phyloP scores from a whole-genome alignment of 2,329 filamentous ascomycete genomes.

The Botrytis cinerea region DNA sequence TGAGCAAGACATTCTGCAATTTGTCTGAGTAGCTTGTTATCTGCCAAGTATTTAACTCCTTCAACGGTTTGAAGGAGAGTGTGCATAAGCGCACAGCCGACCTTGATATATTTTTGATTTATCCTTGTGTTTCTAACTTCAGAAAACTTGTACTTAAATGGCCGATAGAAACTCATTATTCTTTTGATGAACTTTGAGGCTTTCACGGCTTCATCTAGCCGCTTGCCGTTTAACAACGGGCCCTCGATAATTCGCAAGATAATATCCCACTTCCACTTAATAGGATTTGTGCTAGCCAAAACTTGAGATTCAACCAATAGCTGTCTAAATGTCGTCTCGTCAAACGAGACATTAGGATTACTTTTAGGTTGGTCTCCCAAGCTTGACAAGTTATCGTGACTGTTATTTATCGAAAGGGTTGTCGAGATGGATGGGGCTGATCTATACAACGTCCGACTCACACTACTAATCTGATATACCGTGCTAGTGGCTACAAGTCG shows the following conservation, averaged over 20 bases:
- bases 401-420: constrained; percentile 35
- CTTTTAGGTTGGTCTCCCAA: constrained; percentile 59
- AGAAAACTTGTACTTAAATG: constrained; percentile 95
- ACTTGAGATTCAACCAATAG: constrained; percentile 78
- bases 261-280: constrained; percentile 97
- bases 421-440: constrained; percentile 57
- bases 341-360: constrained; percentile 52
- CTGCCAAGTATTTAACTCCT: constrained; percentile 79
- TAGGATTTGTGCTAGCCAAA: constrained; percentile 82
- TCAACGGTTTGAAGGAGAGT: constrained; percentile 83
- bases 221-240: constrained; percentile 84
- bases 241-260: constrained; percentile 91
- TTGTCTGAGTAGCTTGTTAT: constrained; percentile 91
- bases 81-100: constrained; percentile 85
- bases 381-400: constrained; percentile 50
- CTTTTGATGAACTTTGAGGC: constrained; percentile 96
- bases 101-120: constrained; percentile 90
- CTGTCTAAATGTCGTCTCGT: constrained; percentile 65
- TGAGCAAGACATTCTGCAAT: constrained; percentile 95
- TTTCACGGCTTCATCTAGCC: constrained; percentile 90
- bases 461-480: constrained; percentile 97
- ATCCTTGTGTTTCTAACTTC: constrained; percentile 87
- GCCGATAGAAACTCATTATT: constrained; percentile 90
- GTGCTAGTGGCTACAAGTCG: constrained; percentile 84
- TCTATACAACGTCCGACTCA: constrained; percentile 87